phyloP scores from a whole-genome alignment of 192 early-diverging fungal genomes.

The Dissophora globulifera region DNA sequence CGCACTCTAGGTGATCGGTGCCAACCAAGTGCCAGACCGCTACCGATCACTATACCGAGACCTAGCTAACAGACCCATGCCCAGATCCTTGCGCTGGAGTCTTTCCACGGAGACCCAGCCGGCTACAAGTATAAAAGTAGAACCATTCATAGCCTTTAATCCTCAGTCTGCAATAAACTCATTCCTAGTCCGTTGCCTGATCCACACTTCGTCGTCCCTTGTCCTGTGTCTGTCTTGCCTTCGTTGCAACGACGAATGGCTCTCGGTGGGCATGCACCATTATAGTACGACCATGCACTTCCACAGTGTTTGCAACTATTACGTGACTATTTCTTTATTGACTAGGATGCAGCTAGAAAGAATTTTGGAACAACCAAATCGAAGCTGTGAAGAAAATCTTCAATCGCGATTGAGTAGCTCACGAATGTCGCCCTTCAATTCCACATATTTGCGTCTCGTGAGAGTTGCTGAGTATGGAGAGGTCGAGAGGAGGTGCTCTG shows the following conservation, averaged over 20 bases:
- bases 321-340: constrained; percentile 19
- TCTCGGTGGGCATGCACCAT: constrained; percentile 15
- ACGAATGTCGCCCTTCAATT: constrained; percentile 6
- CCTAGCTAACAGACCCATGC: too few relatives aligned
- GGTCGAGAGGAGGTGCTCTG: constrained; percentile 12
- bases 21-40: too few relatives aligned
- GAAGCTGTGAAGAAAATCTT: constrained; percentile 19
- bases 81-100: too few relatives aligned
- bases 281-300: constrained; percentile 19
- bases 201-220: too few relatives aligned
- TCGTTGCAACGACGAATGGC: constrained; percentile 6
- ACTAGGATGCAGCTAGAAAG: constrained; percentile 30
- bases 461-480: constrained; percentile 10
- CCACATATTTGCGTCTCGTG: neutral
- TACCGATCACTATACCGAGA: too few relatives aligned
- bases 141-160: too few relatives aligned
- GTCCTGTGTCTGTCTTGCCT: too few relatives aligned
- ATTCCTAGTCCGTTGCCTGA: too few relatives aligned
- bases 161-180: too few relatives aligned
- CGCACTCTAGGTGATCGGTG: too few relatives aligned
- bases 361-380: constrained; percentile 21
- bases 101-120: too few relatives aligned
- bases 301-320: constrained; percentile 24
- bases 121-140: too few relatives aligned
- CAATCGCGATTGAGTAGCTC: constrained; percentile 48